These are phyloP conservation scores for Pleurotus giganteus DNA, from an alignment of 768 basidiomycete species.

Conservation along the genomic window DNA sequence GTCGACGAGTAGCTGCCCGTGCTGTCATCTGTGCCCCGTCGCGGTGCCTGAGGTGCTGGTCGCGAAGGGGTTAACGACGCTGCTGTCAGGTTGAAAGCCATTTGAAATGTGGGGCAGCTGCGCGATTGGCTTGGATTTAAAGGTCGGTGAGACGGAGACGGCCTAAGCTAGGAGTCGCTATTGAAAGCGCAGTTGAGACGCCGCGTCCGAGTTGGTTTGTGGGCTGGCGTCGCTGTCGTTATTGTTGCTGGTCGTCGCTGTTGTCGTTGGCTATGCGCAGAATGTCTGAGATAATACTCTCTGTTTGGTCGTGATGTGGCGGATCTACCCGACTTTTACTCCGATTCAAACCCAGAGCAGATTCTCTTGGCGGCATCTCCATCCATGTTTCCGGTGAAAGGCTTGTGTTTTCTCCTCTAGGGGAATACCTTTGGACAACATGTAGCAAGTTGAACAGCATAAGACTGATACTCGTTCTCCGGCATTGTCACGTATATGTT, in stretches of 20 bases:
- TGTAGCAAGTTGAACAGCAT: too few relatives aligned
- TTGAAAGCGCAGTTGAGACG: neutral
- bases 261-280: neutral
- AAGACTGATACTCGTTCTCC: too few relatives aligned
- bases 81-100: constrained; percentile 26
- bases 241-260: constrained; percentile 3
- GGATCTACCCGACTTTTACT: constrained; percentile 2
- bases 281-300: constrained; percentile 9
- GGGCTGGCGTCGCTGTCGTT: neutral
- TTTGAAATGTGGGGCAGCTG: neutral
- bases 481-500: too few relatives aligned
- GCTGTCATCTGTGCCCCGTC: constrained; percentile 40
- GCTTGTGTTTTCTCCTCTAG: too few relatives aligned
- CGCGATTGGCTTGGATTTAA: neutral
- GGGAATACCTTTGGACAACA: too few relatives aligned
- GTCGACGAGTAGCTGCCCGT: constrained; percentile 31
- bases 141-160: neutral
- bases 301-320: constrained; percentile 7
- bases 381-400: too few relatives aligned
- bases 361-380: too few relatives aligned
- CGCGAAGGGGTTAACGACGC: constrained; percentile 73
- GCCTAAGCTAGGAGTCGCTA: neutral
- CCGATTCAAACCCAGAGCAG: neutral
- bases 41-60: constrained; percentile 74
- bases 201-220: neutral